Percentiles rank a stretch among this genome's conserved stretches.
Conservation (phyloP, 345 rosid species). For the Pistacia vera region DNA sequence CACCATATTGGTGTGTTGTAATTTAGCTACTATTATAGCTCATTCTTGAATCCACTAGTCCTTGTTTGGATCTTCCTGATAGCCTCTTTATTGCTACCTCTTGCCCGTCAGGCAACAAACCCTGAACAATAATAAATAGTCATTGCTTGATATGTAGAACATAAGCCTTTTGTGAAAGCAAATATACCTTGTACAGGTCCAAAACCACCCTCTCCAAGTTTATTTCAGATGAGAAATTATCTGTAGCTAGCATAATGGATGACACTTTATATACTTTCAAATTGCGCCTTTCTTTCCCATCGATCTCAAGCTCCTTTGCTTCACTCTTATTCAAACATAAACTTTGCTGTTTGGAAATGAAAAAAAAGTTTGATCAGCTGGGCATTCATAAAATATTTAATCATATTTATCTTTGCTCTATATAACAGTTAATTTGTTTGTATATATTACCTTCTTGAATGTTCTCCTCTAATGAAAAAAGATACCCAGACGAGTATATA, state of each 20-base stretch:
- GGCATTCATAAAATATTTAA: not conserved
- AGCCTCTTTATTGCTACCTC: conserved; percentile 31
- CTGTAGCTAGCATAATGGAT: conserved; percentile 15
- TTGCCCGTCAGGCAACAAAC: conserved; percentile 10
- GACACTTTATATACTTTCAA: conserved; percentile 1
- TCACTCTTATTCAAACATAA: conserved; percentile 11
- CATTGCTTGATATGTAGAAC: not conserved
- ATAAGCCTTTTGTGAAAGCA: not conserved
- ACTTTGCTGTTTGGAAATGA: not conserved
- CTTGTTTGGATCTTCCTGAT: conserved; percentile 25
- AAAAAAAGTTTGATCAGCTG: not conserved
- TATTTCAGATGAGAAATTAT: no score
- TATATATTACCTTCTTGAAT: not conserved
- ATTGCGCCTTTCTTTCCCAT: not conserved
- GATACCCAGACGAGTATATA: not conserved
- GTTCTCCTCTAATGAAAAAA: conserved; percentile 7
- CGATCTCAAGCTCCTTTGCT: not conserved
- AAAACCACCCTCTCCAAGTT: no score
- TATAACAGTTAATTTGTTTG: no score
- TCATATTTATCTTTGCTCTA: not conserved
- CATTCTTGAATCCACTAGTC: conserved; percentile 32
- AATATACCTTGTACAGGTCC: no score
- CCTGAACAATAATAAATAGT: conserved; percentile 3
- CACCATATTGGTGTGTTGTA: conserved; percentile 27
- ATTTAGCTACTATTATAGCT: conserved; percentile 28